Percentiles rank a stretch among this genome's conserved stretches.
Evolutionary conservation across 352 stramenopile genomes (phyloP).

Genomic region (Pythium scleroteichum): DNA sequence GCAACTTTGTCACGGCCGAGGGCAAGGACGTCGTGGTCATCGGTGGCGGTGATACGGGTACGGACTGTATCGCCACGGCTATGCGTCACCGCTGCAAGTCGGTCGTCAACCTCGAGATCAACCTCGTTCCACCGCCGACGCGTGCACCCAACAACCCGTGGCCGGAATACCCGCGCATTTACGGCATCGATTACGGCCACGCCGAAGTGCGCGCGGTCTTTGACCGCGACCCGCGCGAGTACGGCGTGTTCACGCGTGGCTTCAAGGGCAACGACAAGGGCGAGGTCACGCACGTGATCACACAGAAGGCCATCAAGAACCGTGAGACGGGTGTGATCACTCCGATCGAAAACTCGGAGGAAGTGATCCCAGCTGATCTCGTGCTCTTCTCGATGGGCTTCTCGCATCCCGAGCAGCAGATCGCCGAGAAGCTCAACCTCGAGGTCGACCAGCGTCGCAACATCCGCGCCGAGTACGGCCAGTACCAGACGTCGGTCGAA

Average conservation of each 20-base stretch:
- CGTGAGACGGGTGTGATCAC: slow-evolving; percentile 75
- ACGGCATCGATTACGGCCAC: slow-evolving; percentile 98
- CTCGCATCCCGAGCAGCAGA: slow-evolving; percentile 91
- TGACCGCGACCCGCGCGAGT: slow-evolving; percentile 88
- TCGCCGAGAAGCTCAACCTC: slow-evolving; percentile 88
- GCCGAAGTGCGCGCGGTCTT: slow-evolving; percentile 93
- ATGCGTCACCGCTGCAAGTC: slow-evolving; percentile 97
- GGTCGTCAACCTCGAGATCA: slow-evolving; percentile 97
- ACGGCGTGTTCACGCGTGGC: slow-evolving; percentile 71
- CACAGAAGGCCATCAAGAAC: slow-evolving; percentile 47
- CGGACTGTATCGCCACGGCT: slow-evolving; percentile 98
- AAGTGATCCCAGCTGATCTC: slow-evolving; percentile 93
- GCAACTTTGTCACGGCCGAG: slow-evolving; percentile 94
- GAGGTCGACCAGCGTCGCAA: slow-evolving; percentile 95
- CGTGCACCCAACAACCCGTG: slow-evolving; percentile 95
- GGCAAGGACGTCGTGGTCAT: slow-evolving; percentile 99
- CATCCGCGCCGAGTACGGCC: slow-evolving; percentile 91
- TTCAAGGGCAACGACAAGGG: slow-evolving; percentile 77
- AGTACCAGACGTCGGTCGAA: slow-evolving; percentile 94
- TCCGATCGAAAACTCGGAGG: slow-evolving; percentile 85
- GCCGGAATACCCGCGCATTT: slow-evolving; percentile 97
- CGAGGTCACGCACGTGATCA: slow-evolving; percentile 81
- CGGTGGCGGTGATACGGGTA: slow-evolving; percentile 96
- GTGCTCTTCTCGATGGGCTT: slow-evolving; percentile 98
- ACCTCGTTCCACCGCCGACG: slow-evolving; percentile 89